Evolutionary conservation across 352 stramenopile species (phyloP).

Genomic region (Globisporangium canariense): DNA sequence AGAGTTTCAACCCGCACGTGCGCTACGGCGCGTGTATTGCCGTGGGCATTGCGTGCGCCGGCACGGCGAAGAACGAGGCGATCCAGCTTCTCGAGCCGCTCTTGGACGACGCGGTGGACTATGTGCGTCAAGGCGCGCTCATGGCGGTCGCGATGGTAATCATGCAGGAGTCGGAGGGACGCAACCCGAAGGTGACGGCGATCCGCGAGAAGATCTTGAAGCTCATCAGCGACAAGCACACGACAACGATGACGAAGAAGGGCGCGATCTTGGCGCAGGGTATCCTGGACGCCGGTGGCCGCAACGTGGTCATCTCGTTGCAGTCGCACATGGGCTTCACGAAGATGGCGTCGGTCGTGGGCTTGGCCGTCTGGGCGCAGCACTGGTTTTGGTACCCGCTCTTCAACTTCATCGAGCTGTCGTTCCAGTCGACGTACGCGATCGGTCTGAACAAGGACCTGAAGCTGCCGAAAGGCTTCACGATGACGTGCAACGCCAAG

Average conservation of each 20-base stretch:
- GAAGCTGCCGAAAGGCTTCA: constrained; percentile 96
- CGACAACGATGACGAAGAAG: constrained; percentile 99
- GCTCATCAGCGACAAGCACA: constrained; percentile 96
- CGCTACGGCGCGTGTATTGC: constrained; percentile 98
- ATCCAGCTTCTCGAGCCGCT: constrained; percentile 97
- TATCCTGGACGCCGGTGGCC: constrained; percentile 96
- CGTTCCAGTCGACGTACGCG: constrained; percentile 94
- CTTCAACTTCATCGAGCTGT: constrained; percentile 97
- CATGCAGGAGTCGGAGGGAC: constrained; percentile 95
- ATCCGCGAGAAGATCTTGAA: constrained; percentile 87
- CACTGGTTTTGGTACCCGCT: constrained; percentile 99
- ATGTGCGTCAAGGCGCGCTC: constrained; percentile 97
- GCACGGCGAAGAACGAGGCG: constrained; percentile 95
- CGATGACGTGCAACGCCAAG: constrained; percentile 91
- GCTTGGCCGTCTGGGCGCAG: constrained; percentile 96
- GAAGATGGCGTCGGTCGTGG: constrained; percentile 96
- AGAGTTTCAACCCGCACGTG: constrained; percentile 99
- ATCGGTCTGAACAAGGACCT: constrained; percentile 98
- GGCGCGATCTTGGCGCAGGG: constrained; percentile 96
- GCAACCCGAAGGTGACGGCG: constrained; percentile 82
- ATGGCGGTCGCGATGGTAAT: constrained; percentile 97
- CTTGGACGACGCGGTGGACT: constrained; percentile 98
- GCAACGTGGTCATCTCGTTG: constrained; percentile 96
- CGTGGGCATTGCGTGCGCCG: constrained; percentile 97
- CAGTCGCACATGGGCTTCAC: constrained; percentile 96